Percentiles rank a stretch among this genome's conserved stretches.
phyloP scores from a whole-genome alignment of 495 filamentous ascomycete genomes.

The Aspergillus nidulans region DNA sequence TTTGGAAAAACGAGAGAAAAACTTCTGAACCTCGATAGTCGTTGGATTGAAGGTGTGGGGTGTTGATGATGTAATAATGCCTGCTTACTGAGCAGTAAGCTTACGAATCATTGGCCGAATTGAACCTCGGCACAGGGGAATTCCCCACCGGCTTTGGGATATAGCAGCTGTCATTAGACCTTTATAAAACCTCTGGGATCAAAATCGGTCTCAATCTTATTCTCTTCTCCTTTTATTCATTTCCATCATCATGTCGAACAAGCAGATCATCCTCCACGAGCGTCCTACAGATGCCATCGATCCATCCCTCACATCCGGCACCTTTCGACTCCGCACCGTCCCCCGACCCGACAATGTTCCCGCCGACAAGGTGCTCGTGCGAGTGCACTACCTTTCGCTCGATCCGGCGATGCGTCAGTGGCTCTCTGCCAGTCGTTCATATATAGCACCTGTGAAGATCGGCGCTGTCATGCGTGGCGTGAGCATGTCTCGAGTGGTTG shows the following conservation, averaged over 20 bases:
- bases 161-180: background rate
- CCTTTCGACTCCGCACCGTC: background rate
- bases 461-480: conserved; percentile 65
- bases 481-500: conserved; percentile 51
- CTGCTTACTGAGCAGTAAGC: no score
- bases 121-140: background rate
- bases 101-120: no score
- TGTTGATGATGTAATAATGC: background rate
- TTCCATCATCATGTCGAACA: background rate
- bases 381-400: conserved; percentile 66
- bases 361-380: conserved; percentile 61
- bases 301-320: conserved; percentile 1
- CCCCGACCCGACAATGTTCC: conserved; percentile 42
- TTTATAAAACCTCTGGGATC: no score
- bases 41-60: background rate
- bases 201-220: no score
- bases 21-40: background rate
- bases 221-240: background rate
- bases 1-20: background rate
- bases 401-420: conserved; percentile 81
- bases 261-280: background rate
- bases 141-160: no score
- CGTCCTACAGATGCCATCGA: background rate
- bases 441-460: conserved; percentile 60
- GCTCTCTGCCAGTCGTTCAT: conserved; percentile 63